Conservation (phyloP, 2,329 filamentous ascomycete genomes). For the Microcyclospora tardicrescens region DNA sequence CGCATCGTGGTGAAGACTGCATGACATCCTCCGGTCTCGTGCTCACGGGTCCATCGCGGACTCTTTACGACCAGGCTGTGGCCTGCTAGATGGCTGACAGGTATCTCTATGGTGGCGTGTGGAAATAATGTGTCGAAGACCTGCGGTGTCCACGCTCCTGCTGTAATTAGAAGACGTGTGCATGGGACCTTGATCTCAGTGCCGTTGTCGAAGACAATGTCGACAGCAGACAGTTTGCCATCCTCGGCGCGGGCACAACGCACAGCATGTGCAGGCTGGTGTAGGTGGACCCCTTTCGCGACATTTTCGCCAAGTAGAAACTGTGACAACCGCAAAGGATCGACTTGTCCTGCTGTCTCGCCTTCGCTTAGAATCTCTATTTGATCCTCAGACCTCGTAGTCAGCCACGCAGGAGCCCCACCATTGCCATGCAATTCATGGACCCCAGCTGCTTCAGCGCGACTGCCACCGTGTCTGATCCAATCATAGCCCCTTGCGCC, state of each 20-base stretch:
- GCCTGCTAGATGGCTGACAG: conserved; percentile 52
- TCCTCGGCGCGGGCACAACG: conserved; percentile 39
- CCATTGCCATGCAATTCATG: conserved; percentile 20
- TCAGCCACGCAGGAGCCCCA: conserved; percentile 46
- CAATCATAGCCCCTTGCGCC: conserved; percentile 48
- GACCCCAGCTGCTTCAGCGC: conserved; percentile 39
- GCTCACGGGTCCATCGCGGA: conserved; percentile 38
- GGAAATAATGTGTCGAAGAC: conserved; percentile 57
- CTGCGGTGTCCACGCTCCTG: conserved; percentile 57
- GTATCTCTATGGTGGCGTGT: conserved; percentile 37
- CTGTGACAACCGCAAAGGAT: conserved; percentile 52
- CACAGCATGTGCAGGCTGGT: conserved; percentile 49
- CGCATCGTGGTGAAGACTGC: conserved; percentile 54
- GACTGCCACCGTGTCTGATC: conserved; percentile 50
- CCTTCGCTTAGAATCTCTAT: conserved; percentile 50
- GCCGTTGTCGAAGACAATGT: conserved; percentile 35
- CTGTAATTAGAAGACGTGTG: conserved; percentile 51
- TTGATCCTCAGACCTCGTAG: conserved; percentile 38
- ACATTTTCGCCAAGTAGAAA: conserved; percentile 49
- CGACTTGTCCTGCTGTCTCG: conserved; percentile 51
- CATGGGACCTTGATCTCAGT: conserved; percentile 42
- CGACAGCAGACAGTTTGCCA: conserved; percentile 40
- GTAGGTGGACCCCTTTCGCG: conserved; percentile 50
- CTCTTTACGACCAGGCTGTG: conserved; percentile 57
- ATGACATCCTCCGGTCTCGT: conserved; percentile 43